Conservation (phyloP, 164 flowering plant species). For the Vitis cinerea region DNA sequence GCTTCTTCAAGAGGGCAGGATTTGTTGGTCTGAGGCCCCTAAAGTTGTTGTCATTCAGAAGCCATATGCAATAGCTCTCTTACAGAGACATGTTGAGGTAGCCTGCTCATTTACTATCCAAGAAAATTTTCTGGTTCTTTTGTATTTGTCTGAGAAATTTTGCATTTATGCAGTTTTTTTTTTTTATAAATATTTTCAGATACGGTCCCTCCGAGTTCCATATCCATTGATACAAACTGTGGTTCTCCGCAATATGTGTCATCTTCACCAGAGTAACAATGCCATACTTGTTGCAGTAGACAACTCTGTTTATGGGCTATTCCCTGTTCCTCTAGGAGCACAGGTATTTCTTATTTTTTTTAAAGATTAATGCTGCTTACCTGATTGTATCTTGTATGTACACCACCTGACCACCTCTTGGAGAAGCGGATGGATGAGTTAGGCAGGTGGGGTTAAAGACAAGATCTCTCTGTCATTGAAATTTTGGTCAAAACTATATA, state of each 20-base stretch:
- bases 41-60: conserved; percentile 65
- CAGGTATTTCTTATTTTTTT: conserved; percentile 52
- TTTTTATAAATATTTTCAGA: conserved; percentile 42
- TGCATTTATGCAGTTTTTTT: conserved; percentile 6
- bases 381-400: no score
- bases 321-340: conserved; percentile 98
- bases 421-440: no score
- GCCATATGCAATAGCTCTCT: conserved; percentile 83
- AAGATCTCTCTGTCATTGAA: no score
- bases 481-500: no score
- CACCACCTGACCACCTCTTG: no score
- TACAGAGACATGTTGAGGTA: conserved; percentile 96
- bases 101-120: background rate
- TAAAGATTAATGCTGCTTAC: background rate
- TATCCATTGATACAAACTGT: conserved; percentile 90
- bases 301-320: conserved; percentile 74
- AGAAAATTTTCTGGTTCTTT: background rate
- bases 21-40: conserved; percentile 98
- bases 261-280: conserved; percentile 52
- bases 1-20: conserved; percentile 87
- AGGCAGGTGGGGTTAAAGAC: no score
- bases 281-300: conserved; percentile 66
- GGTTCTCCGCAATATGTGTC: conserved; percentile 74
- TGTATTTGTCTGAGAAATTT: background rate
- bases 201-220: conserved; percentile 90